Conservation (phyloP, 331 rosid species). For the Phaseolus coccineus region DNA sequence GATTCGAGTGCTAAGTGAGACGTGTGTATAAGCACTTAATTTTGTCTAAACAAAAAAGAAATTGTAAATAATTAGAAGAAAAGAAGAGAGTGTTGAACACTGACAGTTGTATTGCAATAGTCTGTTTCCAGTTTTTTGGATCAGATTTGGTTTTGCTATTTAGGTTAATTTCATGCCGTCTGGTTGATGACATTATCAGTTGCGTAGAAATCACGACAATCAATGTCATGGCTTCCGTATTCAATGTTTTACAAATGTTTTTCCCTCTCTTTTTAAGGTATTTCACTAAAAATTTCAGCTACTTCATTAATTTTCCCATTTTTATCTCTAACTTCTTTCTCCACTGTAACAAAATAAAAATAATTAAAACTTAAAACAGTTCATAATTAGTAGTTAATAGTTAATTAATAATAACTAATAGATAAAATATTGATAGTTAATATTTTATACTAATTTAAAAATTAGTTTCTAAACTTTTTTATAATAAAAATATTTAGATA, state of each 20-base stretch:
- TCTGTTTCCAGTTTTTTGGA: not conserved
- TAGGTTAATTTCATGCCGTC: not conserved
- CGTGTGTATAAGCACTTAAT: constrained; percentile 20
- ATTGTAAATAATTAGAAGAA: not conserved
- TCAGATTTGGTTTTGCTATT: too few species aligned
- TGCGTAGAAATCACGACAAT: not conserved
- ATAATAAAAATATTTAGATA: too few species aligned
- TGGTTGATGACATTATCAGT: not conserved
- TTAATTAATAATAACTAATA: too few species aligned
- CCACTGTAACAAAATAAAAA: too few species aligned
- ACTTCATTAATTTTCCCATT: too few species aligned
- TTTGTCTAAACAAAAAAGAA: not conserved
- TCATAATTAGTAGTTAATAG: too few species aligned
- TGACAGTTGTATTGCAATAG: not conserved
- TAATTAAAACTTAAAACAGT: too few species aligned
- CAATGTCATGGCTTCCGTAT: not conserved
- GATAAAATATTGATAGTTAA: too few species aligned
- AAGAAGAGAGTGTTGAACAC: not conserved
- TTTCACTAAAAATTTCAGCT: not conserved
- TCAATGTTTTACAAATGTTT: not conserved
- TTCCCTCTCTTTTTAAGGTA: not conserved
- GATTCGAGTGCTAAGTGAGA: not conserved
- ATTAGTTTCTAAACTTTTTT: too few species aligned
- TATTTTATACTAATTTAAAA: too few species aligned
- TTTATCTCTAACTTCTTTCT: too few species aligned